Conservation (phyloP, 257 asterid genomes). For the Solanum peruvianum region DNA sequence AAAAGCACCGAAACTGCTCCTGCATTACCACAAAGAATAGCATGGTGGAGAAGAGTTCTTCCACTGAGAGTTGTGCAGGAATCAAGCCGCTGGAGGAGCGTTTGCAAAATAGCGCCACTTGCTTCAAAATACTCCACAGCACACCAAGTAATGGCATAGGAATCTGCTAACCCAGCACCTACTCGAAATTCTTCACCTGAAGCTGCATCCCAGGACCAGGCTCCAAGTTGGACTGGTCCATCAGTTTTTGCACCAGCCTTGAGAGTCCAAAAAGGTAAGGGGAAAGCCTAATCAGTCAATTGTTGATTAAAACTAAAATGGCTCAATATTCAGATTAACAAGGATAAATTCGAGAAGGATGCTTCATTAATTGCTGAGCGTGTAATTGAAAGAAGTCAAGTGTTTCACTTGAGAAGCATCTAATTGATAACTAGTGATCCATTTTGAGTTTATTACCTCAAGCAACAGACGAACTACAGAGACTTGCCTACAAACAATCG, state of each 20-base stretch:
- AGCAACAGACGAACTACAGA: slow-evolving; percentile 51
- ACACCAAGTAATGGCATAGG: slow-evolving; percentile 68
- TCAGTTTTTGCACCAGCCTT: slow-evolving; percentile 61
- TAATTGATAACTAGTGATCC: background rate
- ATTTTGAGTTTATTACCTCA: slow-evolving; percentile 27
- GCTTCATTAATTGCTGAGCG: background rate
- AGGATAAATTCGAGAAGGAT: background rate
- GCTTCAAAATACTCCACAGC: slow-evolving; percentile 76
- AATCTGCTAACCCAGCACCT: slow-evolving; percentile 78
- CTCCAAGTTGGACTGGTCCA: slow-evolving; percentile 53
- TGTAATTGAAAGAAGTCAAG: background rate
- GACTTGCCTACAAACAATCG: slow-evolving; percentile 63
- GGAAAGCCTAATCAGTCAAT: background rate
- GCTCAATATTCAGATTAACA: background rate
- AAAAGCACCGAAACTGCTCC: slow-evolving; percentile 44
- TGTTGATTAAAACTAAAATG: background rate
- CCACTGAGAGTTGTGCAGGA: slow-evolving; percentile 30
- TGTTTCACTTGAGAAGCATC: background rate
- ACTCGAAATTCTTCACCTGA: slow-evolving; percentile 79
- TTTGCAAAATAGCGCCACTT: slow-evolving; percentile 49
- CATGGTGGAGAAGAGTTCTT: slow-evolving; percentile 70
- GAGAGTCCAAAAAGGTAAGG: background rate
- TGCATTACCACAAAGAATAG: slow-evolving; percentile 49
- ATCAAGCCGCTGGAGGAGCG: slow-evolving; percentile 42
- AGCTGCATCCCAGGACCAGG: slow-evolving; percentile 82